Evolutionary conservation across 495 filamentous ascomycete genomes (phyloP).

Genomic region (Pyrenula massariospora): DNA sequence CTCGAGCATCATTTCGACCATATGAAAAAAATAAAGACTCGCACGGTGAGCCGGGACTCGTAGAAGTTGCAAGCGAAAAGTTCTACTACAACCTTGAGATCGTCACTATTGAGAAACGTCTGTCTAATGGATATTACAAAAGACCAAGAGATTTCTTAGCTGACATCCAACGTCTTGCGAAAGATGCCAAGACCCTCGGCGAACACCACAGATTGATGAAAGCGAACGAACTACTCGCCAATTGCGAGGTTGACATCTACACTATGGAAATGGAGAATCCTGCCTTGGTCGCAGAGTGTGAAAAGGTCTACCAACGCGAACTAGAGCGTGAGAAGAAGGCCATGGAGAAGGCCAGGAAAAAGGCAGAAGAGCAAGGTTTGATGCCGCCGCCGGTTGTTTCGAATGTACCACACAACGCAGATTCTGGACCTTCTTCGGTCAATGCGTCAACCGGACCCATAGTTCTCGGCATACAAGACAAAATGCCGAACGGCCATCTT

Average conservation of each 20-base stretch:
- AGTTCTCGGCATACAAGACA: constrained; percentile 43
- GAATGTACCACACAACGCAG: constrained; percentile 33
- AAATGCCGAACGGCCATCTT: constrained; percentile 12
- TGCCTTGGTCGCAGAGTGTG: constrained; percentile 53
- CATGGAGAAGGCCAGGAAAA: constrained; percentile 47
- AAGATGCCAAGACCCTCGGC: constrained; percentile 64
- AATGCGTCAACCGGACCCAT: constrained; percentile 40
- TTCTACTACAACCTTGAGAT: constrained; percentile 92
- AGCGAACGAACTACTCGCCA: constrained; percentile 79
- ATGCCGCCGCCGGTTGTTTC: constrained; percentile 12
- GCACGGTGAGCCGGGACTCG: constrained; percentile 59
- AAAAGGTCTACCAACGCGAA: constrained; percentile 65
- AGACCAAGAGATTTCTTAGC: constrained; percentile 74
- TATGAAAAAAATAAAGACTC: constrained; percentile 65
- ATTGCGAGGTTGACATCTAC: constrained; percentile 82
- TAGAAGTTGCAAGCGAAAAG: constrained; percentile 58
- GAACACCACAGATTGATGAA: constrained; percentile 71
- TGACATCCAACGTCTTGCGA: constrained; percentile 71
- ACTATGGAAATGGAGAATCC: constrained; percentile 55
- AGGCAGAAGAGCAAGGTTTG: constrained; percentile 30
- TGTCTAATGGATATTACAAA: constrained; percentile 92
- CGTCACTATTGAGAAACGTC: constrained; percentile 84
- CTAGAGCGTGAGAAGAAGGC: constrained; percentile 53
- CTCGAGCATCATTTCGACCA: constrained; percentile 47
- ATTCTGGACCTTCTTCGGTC: constrained; percentile 27